A percentile compares a stretch with the other conserved stretches of the same genome.
Evolutionary conservation across 2,329 filamentous ascomycete species (phyloP).

Genomic region (Epichloe festucae): DNA sequence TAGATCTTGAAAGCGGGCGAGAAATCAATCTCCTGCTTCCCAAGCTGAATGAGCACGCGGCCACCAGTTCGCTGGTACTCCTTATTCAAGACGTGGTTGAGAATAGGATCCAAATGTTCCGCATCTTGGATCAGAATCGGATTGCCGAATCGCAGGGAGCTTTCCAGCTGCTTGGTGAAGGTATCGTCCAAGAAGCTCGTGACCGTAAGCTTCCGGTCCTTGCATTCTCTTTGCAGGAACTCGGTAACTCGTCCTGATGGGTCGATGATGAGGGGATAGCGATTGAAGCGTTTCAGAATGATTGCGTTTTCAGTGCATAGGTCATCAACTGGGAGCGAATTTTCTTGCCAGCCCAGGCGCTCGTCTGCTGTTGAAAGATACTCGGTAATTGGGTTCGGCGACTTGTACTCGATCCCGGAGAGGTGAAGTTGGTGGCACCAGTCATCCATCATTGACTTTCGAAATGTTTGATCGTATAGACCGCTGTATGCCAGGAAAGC

Average conservation of each 20-base stretch:
- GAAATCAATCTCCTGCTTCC: conserved; percentile 98
- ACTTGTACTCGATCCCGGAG: conserved; percentile 89
- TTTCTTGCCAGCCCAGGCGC: conserved; percentile 86
- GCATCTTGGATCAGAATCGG: conserved; percentile 97
- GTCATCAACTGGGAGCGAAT: conserved; percentile 87
- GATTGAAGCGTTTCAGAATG: conserved; percentile 92
- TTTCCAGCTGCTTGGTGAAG: conserved; percentile 96
- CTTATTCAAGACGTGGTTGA: conserved; percentile 98
- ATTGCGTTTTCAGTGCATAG: conserved; percentile 98
- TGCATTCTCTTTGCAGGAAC: conserved; percentile 89
- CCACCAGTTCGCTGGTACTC: conserved; percentile 98
- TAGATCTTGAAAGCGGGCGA: conserved; percentile 94
- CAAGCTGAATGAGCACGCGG: conserved; percentile 93
- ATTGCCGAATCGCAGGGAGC: conserved; percentile 92
- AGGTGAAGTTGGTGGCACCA: conserved; percentile 88
- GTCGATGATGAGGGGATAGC: conserved; percentile 96
- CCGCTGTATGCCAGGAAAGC: conserved; percentile 95
- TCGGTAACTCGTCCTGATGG: conserved; percentile 90
- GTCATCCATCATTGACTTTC: conserved; percentile 94
- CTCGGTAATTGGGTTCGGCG: conserved; percentile 87
- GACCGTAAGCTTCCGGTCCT: conserved; percentile 83
- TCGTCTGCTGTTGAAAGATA: conserved; percentile 96
- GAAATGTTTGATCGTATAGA: conserved; percentile 95
- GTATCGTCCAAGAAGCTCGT: conserved; percentile 97
- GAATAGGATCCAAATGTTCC: conserved; percentile 89